Conservation (phyloP, 306 rosid species). For the Quillaja saponaria region DNA sequence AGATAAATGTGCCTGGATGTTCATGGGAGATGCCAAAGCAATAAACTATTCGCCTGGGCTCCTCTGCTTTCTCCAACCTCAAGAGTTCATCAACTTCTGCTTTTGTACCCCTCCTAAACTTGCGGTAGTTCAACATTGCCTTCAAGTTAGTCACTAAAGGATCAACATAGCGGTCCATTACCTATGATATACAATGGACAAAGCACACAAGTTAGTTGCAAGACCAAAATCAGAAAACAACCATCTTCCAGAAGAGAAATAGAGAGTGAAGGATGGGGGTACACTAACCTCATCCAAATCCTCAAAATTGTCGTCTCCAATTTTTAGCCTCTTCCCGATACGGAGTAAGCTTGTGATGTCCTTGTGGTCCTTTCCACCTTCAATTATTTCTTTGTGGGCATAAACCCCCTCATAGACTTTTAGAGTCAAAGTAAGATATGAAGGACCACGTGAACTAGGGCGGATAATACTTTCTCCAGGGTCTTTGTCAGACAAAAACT, state of each 20-base stretch:
- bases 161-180: slow-evolving; percentile 98
- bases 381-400: slow-evolving; percentile 95
- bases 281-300: slow-evolving; percentile 89
- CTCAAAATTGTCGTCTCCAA: slow-evolving; percentile 98
- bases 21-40: slow-evolving; percentile 88
- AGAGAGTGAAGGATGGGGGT: neutral
- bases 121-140: slow-evolving; percentile 84
- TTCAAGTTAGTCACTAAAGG: slow-evolving; percentile 86
- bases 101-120: slow-evolving; percentile 79
- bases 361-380: slow-evolving; percentile 97
- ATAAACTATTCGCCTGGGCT: slow-evolving; percentile 87
- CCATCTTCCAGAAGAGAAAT: slow-evolving; percentile 4
- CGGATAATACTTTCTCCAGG: slow-evolving; percentile 96
- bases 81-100: slow-evolving; percentile 90
- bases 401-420: slow-evolving; percentile 92
- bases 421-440: slow-evolving; percentile 82
- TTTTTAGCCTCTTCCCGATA: slow-evolving; percentile 91
- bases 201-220: neutral
- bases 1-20: slow-evolving; percentile 97
- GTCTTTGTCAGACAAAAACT: slow-evolving; percentile 93
- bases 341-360: slow-evolving; percentile 95
- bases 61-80: slow-evolving; percentile 71
- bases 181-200: slow-evolving; percentile 43
- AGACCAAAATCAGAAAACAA: neutral
- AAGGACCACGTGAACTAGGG: slow-evolving; percentile 95